Base-by-base conservation (phyloP, 140 eudicot genomes). In the Ambrosia hybrid region DNA sequence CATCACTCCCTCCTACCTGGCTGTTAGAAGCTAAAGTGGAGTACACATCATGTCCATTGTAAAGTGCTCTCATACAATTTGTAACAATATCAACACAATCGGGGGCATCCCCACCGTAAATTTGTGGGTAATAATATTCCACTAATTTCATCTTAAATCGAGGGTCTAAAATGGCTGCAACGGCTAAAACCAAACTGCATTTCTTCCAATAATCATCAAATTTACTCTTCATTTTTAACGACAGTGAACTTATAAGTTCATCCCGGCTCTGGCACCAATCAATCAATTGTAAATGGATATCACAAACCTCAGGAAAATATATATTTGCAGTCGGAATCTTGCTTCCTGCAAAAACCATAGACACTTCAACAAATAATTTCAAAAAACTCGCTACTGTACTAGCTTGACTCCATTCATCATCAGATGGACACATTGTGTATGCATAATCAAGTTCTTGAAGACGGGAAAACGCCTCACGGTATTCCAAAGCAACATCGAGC, bases 161-260 rank as follows among this genome's bases (percentile, higher is more conserved):
- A 6, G 97, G 99, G 76, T 93, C 99, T 67, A 93, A 78, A 70
- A 93, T 86, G 11, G 96, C 91, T 7, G 97, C 99, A 77, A 91
- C 79, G n/a, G 99, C 95, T 84, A 93, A 79, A 46, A 91, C 87
- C 84, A 93, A 78, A 77, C 92, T 90, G 77, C 95, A 87, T 39
- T 93, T 88, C 75, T 89, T 85, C 99, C 99, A 93, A 55, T 90
- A 93, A 15, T 86, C 95, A 53, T 93, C 97, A 57, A 93, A 90
- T 71, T 82, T 93, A 13, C 73, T 76, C 76, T 90, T 91, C 91
- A 93, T 79, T 76, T 88, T 87, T 77, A 84, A 71, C 2, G 93
- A 87, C 75, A 93, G 60, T 12, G 83, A 76, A 56, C 82, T 84
- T 64, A 91, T 78, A 68, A 82, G 80, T 41, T 85, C 86, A 63